phyloP scores from a whole-genome alignment of 768 basidiomycete genomes.

The Suillus luteus region DNA sequence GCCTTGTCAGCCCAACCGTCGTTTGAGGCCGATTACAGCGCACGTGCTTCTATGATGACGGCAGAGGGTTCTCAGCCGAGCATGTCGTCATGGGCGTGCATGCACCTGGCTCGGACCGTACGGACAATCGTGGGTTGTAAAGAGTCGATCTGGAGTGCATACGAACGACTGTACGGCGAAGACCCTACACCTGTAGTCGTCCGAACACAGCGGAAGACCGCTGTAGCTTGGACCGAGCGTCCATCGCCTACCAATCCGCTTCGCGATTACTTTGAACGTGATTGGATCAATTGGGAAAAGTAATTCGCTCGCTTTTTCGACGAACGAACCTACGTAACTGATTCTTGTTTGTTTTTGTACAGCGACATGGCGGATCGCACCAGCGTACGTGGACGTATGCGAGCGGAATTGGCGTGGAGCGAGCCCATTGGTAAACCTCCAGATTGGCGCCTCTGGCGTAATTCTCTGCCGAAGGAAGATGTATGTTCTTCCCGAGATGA shows the following conservation, averaged over 20 bases:
- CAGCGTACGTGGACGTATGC: conserved; percentile 53
- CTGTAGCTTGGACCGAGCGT: conserved; percentile 17
- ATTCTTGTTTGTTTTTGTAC: conserved; percentile 9
- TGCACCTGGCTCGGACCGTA: conserved; percentile 67
- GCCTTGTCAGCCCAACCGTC: conserved; percentile 23
- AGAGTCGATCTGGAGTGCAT: conserved; percentile 69
- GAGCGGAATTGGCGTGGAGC: conserved; percentile 51
- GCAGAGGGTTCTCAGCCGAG: conserved; percentile 28
- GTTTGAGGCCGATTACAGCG: conserved; percentile 26
- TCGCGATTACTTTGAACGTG: conserved; percentile 63
- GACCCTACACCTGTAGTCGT: conserved; percentile 41
- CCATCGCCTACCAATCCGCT: conserved; percentile 35
- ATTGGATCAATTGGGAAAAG: conserved; percentile 74
- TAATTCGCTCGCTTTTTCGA: conserved; percentile 33
- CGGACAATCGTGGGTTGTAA: conserved; percentile 62
- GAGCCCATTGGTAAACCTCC: conserved; percentile 51
- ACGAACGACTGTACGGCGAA: conserved; percentile 47
- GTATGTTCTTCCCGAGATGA: conserved; percentile 23
- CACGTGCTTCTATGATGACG: conserved; percentile 12
- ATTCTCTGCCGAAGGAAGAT: conserved; percentile 23
- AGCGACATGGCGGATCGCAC: conserved; percentile 82
- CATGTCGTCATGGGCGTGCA: conserved; percentile 50
- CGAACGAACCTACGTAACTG: conserved; percentile 13
- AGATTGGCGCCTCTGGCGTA: conserved; percentile 56
- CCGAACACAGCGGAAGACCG: conserved; percentile 32